These are phyloP conservation scores for Boletus tylopilopsis DNA, from an alignment of 768 basidiomycete genomes.

Conservation along the genomic window DNA sequence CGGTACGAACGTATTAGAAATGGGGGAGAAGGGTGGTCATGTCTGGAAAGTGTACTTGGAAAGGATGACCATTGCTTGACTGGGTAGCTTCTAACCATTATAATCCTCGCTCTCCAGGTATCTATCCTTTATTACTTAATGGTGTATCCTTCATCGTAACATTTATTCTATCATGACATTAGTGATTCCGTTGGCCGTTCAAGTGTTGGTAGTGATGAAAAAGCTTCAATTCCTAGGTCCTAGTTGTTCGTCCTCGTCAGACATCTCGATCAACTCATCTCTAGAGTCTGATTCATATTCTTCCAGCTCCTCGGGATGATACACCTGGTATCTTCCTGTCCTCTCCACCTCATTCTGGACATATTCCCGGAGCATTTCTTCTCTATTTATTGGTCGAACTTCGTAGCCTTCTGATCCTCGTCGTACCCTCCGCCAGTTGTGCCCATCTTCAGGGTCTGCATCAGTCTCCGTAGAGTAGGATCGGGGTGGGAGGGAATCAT, in stretches of 20 bases:
- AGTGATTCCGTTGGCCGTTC: conserved; percentile 15
- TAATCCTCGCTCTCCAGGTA: conserved; percentile 13
- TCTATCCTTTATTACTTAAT: conserved; percentile 32
- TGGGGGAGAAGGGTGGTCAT: conserved; percentile 68
- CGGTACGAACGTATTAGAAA: conserved; percentile 63
- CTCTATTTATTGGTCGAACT: conserved; percentile 56
- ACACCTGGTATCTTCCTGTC: conserved; percentile 61
- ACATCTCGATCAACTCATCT: not conserved
- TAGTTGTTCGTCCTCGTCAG: conserved; percentile 23
- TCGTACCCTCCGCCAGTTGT: conserved; percentile 43
- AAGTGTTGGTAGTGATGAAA: not conserved
- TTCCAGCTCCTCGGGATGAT: conserved; percentile 54
- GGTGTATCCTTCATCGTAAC: conserved; percentile 26
- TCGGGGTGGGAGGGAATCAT: conserved; percentile 25
- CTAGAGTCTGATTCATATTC: conserved; percentile 27
- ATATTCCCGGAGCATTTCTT: conserved; percentile 60
- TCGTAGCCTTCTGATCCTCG: conserved; percentile 85
- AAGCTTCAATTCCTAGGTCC: conserved; percentile 14
- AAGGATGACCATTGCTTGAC: conserved; percentile 31
- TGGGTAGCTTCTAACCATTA: conserved; percentile 2
- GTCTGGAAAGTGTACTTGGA: conserved; percentile 71
- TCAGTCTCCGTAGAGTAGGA: conserved; percentile 17
- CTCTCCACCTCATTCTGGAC: conserved; percentile 51
- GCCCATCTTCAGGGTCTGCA: conserved; percentile 31
- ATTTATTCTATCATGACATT: conserved; percentile 23